Percentiles rank a stretch among this genome's conserved stretches.
Evolutionary conservation across 306 rosid species (phyloP).

Genomic region (Cicer judaicum): DNA sequence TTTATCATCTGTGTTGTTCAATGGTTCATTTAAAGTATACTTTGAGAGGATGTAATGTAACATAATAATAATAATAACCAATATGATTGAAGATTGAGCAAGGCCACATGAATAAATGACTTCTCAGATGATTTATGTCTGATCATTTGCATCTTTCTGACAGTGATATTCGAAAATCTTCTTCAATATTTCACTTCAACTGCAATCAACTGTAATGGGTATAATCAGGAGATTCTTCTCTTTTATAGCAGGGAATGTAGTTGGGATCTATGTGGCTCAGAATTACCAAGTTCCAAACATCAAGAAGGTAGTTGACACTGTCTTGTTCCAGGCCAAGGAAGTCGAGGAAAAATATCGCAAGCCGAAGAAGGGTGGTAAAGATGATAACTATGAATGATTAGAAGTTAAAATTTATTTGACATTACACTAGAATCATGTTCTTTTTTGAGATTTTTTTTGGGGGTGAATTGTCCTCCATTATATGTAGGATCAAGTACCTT

Average conservation of each 20-base stretch:
- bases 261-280: slow-evolving; percentile 75
- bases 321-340: slow-evolving; percentile 52
- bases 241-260: slow-evolving; percentile 61
- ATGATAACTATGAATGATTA: slow-evolving; percentile 32
- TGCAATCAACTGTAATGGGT: slow-evolving; percentile 57
- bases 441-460: slow-evolving; percentile 22
- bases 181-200: slow-evolving; percentile 14
- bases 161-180: slow-evolving; percentile 34
- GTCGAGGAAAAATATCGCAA: slow-evolving; percentile 67
- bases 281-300: slow-evolving; percentile 76
- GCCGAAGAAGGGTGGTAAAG: slow-evolving; percentile 48
- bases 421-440: slow-evolving; percentile 41
- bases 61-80: neutral
- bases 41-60: slow-evolving; percentile 19
- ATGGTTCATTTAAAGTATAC: slow-evolving; percentile 5
- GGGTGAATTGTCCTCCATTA: neutral
- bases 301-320: slow-evolving; percentile 58
- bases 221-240: slow-evolving; percentile 69
- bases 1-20: slow-evolving; percentile 1
- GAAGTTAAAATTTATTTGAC: neutral
- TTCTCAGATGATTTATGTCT: slow-evolving; percentile 1
- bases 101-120: neutral
- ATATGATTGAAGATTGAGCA: slow-evolving; percentile 6
- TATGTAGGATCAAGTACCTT: slow-evolving; percentile 8
- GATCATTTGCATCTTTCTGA: slow-evolving; percentile 38